Evolutionary conservation across 805 yeast genomes (phyloP).

Genomic region (Ogataea siamensis): DNA sequence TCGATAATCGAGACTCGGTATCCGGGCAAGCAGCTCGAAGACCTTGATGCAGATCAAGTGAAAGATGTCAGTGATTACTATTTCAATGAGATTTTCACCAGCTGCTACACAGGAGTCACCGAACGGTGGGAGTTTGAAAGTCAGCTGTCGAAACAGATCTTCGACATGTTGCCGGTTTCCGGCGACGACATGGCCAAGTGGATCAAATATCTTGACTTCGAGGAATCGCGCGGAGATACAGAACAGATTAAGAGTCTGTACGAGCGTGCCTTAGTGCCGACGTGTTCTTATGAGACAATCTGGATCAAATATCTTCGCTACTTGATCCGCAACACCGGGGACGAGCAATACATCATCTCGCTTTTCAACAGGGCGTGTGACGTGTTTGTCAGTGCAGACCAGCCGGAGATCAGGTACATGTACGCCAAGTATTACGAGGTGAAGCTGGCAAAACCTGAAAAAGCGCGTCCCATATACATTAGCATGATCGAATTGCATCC

Average conservation of each 20-base stretch:
- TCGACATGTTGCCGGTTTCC: constrained; percentile 47
- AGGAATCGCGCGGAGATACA: constrained; percentile 26
- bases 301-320: constrained; percentile 72
- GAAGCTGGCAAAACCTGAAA: constrained; percentile 19
- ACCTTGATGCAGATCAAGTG: constrained; percentile 20
- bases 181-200: constrained; percentile 50
- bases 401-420: constrained; percentile 29
- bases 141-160: constrained; percentile 54
- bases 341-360: constrained; percentile 26
- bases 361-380: constrained; percentile 53
- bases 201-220: constrained; percentile 60
- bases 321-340: constrained; percentile 35
- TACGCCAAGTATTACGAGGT: constrained; percentile 28
- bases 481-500: constrained; percentile 18
- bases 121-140: constrained; percentile 74
- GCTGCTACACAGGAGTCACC: constrained; percentile 52
- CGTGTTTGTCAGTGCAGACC: constrained; percentile 33
- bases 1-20: constrained; percentile 27
- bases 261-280: constrained; percentile 72
- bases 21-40: constrained; percentile 10
- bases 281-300: constrained; percentile 53
- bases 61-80: constrained; percentile 39
- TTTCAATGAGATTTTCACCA: constrained; percentile 41
- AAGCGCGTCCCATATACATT: constrained; percentile 22
- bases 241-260: constrained; percentile 48